Evolutionary conservation across 495 filamentous ascomycete species (phyloP), one percentile per base, ranked within the genome.

Genomic region (Chaetomium fimeti): DNA sequence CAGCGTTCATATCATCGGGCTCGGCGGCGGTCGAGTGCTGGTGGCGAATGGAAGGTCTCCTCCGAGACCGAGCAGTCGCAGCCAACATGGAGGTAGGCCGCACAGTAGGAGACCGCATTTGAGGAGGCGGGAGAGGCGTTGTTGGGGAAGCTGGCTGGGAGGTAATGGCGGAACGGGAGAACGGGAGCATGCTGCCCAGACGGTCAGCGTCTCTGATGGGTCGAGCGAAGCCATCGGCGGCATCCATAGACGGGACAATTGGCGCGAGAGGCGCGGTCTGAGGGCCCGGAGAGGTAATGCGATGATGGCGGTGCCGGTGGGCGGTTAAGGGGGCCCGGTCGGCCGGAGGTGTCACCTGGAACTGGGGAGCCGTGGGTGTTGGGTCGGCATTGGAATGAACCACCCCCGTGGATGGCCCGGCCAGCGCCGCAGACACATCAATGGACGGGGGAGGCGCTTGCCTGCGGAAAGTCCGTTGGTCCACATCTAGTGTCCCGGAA

Each of bases 121-220:
- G 81, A 2, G 79, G 75, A 0, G 86, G 87, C 45, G 90, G 89
- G 57, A 89, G 83, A 12, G 93, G 94, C 1, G 94, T 98, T 13
- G 92, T 96, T 1, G 94, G 94, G 12, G 93, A 97, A 60, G 91
- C 90, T 1, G 94, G 94, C 70, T 97, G 94, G 9, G 94, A 97
- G 27, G 87, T 83, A 57, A 92, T 53, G 28, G 40, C 54, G 2
- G 85, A 81, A 54, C 90, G 86, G 54, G 90, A 76, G 9, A 87
- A 84, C 2, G 91, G 88, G 36, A 91, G 76, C 86, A 95, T 94
- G 61, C 90, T 93, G 15, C 89, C 89, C 20, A 97, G 82, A 56
- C 93, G 87, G 69, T 97, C 93, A 43, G 84, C 82, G 72, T 97
- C 93, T 61, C 92, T 89, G 36, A 96, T 88, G 18, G 91, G 91